These are phyloP conservation scores for Boletus fagicola DNA, from an alignment of 768 basidiomycete species.

Conservation along the genomic window DNA sequence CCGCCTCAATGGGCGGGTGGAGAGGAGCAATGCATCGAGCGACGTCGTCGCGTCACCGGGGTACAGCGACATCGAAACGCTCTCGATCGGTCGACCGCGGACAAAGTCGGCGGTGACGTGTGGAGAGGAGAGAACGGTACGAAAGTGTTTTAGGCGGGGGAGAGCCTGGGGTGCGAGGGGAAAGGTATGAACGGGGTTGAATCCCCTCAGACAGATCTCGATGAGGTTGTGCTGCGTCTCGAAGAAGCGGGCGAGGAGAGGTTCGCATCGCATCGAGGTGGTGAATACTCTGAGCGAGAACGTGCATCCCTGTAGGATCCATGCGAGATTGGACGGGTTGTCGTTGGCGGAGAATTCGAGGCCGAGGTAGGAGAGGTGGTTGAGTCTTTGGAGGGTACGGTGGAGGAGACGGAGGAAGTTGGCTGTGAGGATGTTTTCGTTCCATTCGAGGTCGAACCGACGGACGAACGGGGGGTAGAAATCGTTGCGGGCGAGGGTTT, in stretches of 20 bases:
- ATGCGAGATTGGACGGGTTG: constrained; percentile 38
- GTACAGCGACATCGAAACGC: constrained; percentile 53
- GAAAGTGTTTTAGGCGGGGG: constrained; percentile 48
- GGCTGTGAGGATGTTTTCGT: constrained; percentile 35
- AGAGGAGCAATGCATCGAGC: constrained; percentile 43
- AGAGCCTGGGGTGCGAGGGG: constrained; percentile 41
- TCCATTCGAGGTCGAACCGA: constrained; percentile 46
- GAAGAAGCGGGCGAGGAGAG: constrained; percentile 48
- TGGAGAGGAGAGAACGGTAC: constrained; percentile 53
- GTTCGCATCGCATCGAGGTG: constrained; percentile 56
- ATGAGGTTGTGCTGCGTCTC: constrained; percentile 46
- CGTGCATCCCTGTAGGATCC: constrained; percentile 47
- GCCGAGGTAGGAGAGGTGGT: constrained; percentile 40
- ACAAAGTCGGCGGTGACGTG: constrained; percentile 45
- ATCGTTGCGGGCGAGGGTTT: constrained; percentile 38
- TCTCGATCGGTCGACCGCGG: constrained; percentile 45
- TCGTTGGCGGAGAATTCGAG: constrained; percentile 48
- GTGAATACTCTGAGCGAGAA: constrained; percentile 49
- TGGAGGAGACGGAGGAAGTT: constrained; percentile 53
- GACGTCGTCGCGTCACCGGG: constrained; percentile 38
- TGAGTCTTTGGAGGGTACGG: constrained; percentile 40
- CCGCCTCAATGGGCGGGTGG: constrained; percentile 36
- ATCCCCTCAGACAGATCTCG: constrained; percentile 57
- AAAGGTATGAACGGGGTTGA: constrained; percentile 37
- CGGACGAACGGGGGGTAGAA: constrained; percentile 43